Base-by-base conservation (phyloP, 495 filamentous ascomycete species). In the Bacidia rubella region DNA sequence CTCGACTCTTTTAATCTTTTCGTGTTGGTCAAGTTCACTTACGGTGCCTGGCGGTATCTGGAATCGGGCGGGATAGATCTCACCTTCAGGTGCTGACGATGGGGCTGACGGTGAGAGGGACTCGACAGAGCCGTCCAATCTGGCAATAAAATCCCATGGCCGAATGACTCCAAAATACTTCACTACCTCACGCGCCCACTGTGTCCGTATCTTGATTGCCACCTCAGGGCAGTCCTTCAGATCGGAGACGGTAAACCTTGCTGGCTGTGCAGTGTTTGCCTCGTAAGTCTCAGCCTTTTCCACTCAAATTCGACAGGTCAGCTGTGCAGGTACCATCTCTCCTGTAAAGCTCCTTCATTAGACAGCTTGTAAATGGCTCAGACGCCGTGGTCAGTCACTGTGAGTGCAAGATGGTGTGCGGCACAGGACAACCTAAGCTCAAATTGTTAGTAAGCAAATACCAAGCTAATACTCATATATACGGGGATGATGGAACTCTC, bases 1-100 rank as follows among this genome's bases (percentile, higher is more conserved):
- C 47, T 59, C 54, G 41, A 35, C 27, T 22, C 55, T 52, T 24
- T 9, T 32, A 41, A 57, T 19, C 45, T 58, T 55, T 39, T 55
- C 38, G 11, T 48, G 7, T 23, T 35, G 25, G 12, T 58, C 46
- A 25, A 56, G 35, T 2, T 25, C 54, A 39, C 49, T 3, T 39
- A 56, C 23, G 12, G 38, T 52, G 11, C 12, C 44, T 21, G 39
- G 38, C 35, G 56, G 54, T 45, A 58, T 58, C 23, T 50, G 54
- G 21, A 51, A 56, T 7, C 25, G 23, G 51, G 40, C 17, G 17
- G 25, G 49, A 55, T 57, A 55, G 19, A 11, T 42, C n/a, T n/a
- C n/a, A n/a, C n/a, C n/a, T 10, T 56, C 54, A 47, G 19, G 26
- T 12, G 22, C 20, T 15, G 21, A 47, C 32, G 11, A 19, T 46